Conservation (phyloP, 148 eudicot species). For the Rhododendron vialii region DNA sequence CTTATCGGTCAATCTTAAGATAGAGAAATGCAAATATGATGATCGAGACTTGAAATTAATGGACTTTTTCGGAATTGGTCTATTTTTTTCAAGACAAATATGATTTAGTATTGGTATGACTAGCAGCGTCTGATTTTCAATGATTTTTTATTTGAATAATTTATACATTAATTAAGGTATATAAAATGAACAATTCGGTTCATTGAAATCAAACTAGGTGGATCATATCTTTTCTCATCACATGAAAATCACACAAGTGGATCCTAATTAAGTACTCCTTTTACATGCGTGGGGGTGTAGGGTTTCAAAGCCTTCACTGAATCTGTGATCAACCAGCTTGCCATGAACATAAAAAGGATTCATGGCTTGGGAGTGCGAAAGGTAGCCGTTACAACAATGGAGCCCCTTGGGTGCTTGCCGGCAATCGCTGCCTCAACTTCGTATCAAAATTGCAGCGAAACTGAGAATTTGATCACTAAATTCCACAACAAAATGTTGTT, state of each 20-base stretch:
- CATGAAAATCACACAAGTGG: not conserved
- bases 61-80: not conserved
- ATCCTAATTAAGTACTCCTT: not conserved
- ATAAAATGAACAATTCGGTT: not conserved
- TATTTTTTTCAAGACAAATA: not conserved
- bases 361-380: slow-evolving; percentile 44
- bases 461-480: slow-evolving; percentile 23
- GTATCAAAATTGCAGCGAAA: slow-evolving; percentile 35
- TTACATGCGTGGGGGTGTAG: slow-evolving; percentile 10
- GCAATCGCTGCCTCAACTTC: slow-evolving; percentile 22
- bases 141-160: not conserved
- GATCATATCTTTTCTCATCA: not conserved
- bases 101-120: not conserved
- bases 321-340: slow-evolving; percentile 38
- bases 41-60: not conserved
- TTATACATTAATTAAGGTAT: not conserved
- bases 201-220: not conserved
- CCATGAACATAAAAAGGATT: slow-evolving; percentile 32
- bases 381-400: slow-evolving; percentile 37
- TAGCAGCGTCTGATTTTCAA: not conserved
- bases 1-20: not conserved
- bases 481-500: slow-evolving; percentile 42
- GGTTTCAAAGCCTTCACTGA: slow-evolving; percentile 32
- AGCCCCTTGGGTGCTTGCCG: slow-evolving; percentile 62
- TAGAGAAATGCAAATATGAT: not conserved